Conservation (phyloP, 305 asterid species). For the Fraxinus sp. region DNA sequence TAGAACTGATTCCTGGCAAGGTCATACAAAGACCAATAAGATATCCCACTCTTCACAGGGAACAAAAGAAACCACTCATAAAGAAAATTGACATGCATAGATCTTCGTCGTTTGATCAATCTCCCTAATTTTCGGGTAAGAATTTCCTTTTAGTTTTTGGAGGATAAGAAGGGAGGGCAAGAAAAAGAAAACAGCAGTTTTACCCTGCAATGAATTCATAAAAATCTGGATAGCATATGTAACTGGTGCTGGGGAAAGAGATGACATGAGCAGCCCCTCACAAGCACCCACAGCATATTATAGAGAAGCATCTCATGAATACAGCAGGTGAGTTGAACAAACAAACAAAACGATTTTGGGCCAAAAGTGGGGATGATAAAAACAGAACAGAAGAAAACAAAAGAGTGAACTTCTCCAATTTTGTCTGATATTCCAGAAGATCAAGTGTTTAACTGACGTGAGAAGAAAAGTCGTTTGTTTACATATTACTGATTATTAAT, state of each 20-base stretch:
- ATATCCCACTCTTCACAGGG: not conserved
- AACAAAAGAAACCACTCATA: not conserved
- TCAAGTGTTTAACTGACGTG: not conserved
- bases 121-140: not conserved
- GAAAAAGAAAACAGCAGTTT: not conserved
- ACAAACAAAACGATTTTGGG: not conserved
- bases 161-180: not conserved
- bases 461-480: not conserved
- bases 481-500: not conserved
- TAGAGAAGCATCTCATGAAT: not conserved
- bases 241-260: not conserved
- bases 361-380: constrained; percentile 1
- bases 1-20: not conserved
- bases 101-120: not conserved
- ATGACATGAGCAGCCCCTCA: not conserved
- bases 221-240: not conserved
- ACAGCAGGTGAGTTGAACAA: constrained; percentile 7
- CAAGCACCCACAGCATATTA: not conserved
- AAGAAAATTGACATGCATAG: not conserved
- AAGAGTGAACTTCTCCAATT: not conserved
- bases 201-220: not conserved
- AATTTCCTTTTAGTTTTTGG: not conserved
- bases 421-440: constrained; percentile 1
- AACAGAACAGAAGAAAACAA: constrained; percentile 9
- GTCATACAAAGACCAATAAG: not conserved